A percentile compares a stretch with the other conserved stretches of the same genome.
Evolutionary conservation across 768 basidiomycete species (phyloP).

Genomic region (Boletellus sp.): DNA sequence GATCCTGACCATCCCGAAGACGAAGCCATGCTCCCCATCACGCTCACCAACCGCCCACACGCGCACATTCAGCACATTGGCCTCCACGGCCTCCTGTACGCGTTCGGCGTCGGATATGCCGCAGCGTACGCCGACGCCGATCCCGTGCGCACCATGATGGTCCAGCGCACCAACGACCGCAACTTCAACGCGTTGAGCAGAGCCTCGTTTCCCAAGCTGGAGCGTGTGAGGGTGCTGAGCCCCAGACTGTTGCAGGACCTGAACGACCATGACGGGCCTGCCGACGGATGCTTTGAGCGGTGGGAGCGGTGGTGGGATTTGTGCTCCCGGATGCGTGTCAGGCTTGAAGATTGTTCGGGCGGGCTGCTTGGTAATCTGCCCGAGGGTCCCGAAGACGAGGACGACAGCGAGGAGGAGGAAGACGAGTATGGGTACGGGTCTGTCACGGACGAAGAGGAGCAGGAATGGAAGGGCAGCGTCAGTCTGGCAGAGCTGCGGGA

Average conservation of each 20-base stretch:
- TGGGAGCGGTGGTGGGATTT: conserved; percentile 71
- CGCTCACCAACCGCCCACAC: conserved; percentile 52
- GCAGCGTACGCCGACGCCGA: conserved; percentile 40
- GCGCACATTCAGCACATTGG: conserved; percentile 57
- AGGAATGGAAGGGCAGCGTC: conserved; percentile 21
- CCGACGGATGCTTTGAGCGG: conserved; percentile 39
- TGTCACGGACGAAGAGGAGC: conserved; percentile 33
- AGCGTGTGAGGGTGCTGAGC: conserved; percentile 57
- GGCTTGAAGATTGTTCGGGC: conserved; percentile 77
- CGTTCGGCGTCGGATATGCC: conserved; percentile 62
- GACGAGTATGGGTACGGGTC: conserved; percentile 23
- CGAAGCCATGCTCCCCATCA: conserved; percentile 32
- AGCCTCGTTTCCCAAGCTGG: conserved; percentile 57
- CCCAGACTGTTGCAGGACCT: conserved; percentile 52
- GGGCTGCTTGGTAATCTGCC: conserved; percentile 48
- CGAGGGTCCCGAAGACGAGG: conserved; percentile 30
- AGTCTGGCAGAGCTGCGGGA: conserved; percentile 47
- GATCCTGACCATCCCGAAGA: conserved; percentile 19
- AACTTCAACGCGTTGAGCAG: conserved; percentile 54
- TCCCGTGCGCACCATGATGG: conserved; percentile 42
- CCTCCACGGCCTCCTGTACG: conserved; percentile 62
- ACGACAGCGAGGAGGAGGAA: conserved; percentile 33
- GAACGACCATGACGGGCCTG: conserved; percentile 51
- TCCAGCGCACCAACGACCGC: conserved; percentile 58
- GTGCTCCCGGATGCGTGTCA: conserved; percentile 46